Evolutionary conservation across 345 rosid species (phyloP).

Genomic region (Gynandropsis gynandra): DNA sequence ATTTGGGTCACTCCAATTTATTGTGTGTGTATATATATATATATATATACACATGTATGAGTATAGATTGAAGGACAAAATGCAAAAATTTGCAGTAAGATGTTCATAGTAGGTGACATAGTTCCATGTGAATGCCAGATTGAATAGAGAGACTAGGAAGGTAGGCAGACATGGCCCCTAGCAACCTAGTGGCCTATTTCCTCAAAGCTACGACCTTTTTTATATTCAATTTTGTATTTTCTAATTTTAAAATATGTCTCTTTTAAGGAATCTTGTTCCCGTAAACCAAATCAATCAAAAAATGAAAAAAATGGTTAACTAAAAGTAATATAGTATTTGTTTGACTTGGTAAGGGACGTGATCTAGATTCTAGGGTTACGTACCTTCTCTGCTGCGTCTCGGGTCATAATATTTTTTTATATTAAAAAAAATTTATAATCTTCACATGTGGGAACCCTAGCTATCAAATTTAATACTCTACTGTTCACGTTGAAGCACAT

Average conservation of each 20-base stretch:
- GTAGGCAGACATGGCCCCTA: slow-evolving; percentile 1
- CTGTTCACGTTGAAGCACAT: slow-evolving; percentile 23
- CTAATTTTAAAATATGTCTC: slow-evolving; percentile 13
- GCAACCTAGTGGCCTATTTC: slow-evolving; percentile 8
- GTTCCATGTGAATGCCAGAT: slow-evolving; percentile 24
- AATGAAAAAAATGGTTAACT: background rate
- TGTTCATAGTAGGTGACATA: background rate
- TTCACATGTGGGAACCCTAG: slow-evolving; percentile 21
- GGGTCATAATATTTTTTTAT: slow-evolving; percentile 10
- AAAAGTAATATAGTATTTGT: background rate
- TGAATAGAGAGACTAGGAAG: slow-evolving; percentile 6
- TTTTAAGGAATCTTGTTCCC: slow-evolving; percentile 27
- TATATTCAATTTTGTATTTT: background rate
- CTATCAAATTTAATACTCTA: background rate
- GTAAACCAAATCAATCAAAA: slow-evolving; percentile 7
- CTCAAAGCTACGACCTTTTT: background rate
- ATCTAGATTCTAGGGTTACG: slow-evolving; percentile 13
- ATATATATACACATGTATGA: no score
- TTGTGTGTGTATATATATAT: no score
- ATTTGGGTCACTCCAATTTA: no score
- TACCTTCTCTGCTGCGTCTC: background rate
- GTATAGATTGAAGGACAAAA: no score
- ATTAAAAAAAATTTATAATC: slow-evolving; percentile 13
- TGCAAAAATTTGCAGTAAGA: no score
- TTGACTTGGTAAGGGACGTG: background rate